Conservation (phyloP, 768 basidiomycete species). For the Aureoboletus auriporus region DNA sequence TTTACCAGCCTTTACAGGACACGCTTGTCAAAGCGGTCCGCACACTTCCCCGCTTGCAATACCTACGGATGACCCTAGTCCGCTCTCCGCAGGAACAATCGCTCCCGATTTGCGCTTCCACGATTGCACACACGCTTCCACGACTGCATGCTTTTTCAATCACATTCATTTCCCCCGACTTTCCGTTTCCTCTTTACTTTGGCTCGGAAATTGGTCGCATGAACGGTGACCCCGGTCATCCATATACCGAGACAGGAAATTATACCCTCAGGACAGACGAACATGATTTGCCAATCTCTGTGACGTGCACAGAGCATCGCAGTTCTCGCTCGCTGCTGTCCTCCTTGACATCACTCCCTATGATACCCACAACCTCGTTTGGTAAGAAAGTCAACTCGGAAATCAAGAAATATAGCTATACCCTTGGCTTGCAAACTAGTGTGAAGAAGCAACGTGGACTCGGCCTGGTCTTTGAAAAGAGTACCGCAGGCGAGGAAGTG, state of each 20-base stretch:
- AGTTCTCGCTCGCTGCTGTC: conserved; percentile 23
- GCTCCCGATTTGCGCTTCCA: conserved; percentile 53
- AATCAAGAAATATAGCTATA: conserved; percentile 21
- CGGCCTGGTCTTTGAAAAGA: conserved; percentile 50
- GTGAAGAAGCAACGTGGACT: conserved; percentile 38
- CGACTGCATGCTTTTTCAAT: conserved; percentile 62
- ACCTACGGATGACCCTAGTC: conserved; percentile 61
- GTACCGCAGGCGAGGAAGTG: conserved; percentile 66
- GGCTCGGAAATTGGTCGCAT: conserved; percentile 40
- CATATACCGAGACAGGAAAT: conserved; percentile 39
- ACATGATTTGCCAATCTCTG: conserved; percentile 58
- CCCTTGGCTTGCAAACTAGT: conserved; percentile 29
- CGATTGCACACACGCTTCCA: conserved; percentile 63
- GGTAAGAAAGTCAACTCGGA: conserved; percentile 28
- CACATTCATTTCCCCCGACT: conserved; percentile 59
- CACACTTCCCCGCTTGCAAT: conserved; percentile 58
- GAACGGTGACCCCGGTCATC: conserved; percentile 20
- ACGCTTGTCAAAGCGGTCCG: conserved; percentile 58
- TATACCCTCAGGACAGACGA: conserved; percentile 57
- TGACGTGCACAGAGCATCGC: conserved; percentile 49
- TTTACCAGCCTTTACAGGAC: conserved; percentile 15
- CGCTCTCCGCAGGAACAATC: conserved; percentile 62
- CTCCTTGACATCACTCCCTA: conserved; percentile 20
- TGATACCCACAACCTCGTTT: conserved; percentile 23
- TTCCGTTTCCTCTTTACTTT: conserved; percentile 46